Evolutionary conservation across 2,329 filamentous ascomycete species (phyloP), one percentile per base, ranked within the genome.

Genomic region (Emergomyces orientalis): DNA sequence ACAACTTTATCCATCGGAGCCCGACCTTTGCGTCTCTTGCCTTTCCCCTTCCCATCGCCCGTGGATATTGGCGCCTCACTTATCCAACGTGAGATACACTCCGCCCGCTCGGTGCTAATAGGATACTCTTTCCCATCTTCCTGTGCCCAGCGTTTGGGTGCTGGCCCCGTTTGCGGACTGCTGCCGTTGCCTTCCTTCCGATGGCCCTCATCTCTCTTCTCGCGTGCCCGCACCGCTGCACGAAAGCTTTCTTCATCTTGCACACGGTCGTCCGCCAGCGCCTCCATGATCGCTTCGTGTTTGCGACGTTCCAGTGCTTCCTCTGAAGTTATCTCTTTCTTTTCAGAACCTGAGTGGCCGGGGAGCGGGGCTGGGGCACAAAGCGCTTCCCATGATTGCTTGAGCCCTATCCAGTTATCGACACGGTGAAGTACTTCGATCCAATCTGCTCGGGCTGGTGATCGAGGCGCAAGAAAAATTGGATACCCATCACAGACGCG

Each of bases 401-500:
- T 72, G 9, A 94, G 80, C 7, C 83, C 80, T 60, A 93, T 81
- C 87, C 87, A 91, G 70, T 90, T 88, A 41, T 84, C 80, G 0
- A 83, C 81, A 37, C 84, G 82, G 0, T 86, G 82, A 11, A 94
- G 74, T 0, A 93, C 80, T 74, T 93, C 88, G 57, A 88, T 84
- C 90, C 90, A 95, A 74, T 95, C 90, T 2, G 87, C 84, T 60
- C 89, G 85, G 1, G 88, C 86, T 0, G 88, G 86, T 3, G 85
- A 88, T 59, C 88, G 81, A 30, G 87, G 86, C 0, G 86, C 81
- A 66, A 91, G 86, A 71, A 95, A 93, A 58, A 93, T 83, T 0
- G 90, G 90, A 68, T 90, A 92, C 3, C 89, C 90, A 69, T 94
- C 88, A 58, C 85, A 86, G 30, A 94, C 81, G 25, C 89, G 83